A percentile compares a stretch with the other conserved stretches of the same genome.
phyloP scores from a whole-genome alignment of 495 filamentous ascomycete genomes.

The Amniculicola lignicola region DNA sequence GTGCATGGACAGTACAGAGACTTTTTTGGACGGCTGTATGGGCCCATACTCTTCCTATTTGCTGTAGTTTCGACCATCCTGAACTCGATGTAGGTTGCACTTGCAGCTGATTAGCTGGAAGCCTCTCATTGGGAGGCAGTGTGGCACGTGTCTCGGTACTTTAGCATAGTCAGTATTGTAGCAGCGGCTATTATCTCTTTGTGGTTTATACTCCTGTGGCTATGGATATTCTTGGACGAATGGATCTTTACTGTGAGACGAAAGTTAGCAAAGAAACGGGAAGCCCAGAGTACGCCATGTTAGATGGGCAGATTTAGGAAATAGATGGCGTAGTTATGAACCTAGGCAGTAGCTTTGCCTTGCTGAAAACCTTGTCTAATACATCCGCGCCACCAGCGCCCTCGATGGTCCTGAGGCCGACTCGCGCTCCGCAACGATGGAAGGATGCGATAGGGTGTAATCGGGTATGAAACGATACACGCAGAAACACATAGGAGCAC shows the following conservation, averaged over 20 bases:
- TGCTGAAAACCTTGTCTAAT: too few relatives aligned
- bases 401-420: too few relatives aligned
- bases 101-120: conserved; percentile 8
- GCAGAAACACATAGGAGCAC: too few relatives aligned
- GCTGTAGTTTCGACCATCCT: conserved; percentile 14
- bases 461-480: too few relatives aligned
- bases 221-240: conserved; percentile 20
- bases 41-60: conserved; percentile 25
- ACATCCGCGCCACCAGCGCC: too few relatives aligned
- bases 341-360: too few relatives aligned
- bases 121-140: not conserved
- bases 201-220: conserved; percentile 13
- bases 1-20: conserved; percentile 20
- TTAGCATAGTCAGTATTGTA: not conserved
- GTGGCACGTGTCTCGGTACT: not conserved
- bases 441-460: too few relatives aligned
- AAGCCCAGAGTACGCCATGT: not conserved
- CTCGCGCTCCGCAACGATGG: too few relatives aligned
- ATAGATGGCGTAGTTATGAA: too few relatives aligned
- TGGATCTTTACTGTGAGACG: conserved; percentile 9
- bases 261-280: not conserved
- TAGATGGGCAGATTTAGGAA: too few relatives aligned
- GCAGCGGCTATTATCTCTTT: not conserved
- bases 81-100: conserved; percentile 21
- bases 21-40: conserved; percentile 22